A percentile compares a stretch with the other conserved stretches of the same genome.
Conservation (phyloP, 2,329 filamentous ascomycete species). For the Aspergillus brasiliensis region DNA sequence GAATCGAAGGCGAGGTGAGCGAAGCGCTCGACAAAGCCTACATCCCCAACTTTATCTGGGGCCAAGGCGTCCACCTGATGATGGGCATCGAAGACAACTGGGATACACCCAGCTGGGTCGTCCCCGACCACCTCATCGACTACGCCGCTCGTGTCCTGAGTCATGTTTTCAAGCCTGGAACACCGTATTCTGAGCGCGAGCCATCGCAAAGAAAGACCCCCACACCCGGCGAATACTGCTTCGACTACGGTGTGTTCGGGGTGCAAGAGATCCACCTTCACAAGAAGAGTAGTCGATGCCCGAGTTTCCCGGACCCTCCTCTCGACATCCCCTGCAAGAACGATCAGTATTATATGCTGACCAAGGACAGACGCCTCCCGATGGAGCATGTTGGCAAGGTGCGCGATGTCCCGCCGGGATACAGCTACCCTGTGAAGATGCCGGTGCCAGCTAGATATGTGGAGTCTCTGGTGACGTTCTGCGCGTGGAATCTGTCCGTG, state of each 20-base stretch:
- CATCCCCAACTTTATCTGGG: neutral
- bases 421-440: neutral
- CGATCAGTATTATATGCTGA: neutral
- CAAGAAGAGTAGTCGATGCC: neutral
- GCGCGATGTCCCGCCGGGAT: neutral
- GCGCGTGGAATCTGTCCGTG: neutral
- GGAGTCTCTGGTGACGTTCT: neutral
- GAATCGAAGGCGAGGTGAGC: neutral
- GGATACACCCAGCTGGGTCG: neutral
- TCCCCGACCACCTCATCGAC: neutral
- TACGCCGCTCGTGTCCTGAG: neutral
- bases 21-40: neutral
- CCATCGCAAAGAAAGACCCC: too few relatives aligned
- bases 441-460: neutral
- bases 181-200: neutral
- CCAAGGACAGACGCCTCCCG: neutral
- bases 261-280: too few relatives aligned
- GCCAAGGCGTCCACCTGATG: neutral
- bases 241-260: too few relatives aligned
- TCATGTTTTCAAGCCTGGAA: neutral
- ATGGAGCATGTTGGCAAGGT: too few relatives aligned
- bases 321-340: neutral
- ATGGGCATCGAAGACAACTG: neutral
- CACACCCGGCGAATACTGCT: too few relatives aligned
- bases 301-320: neutral